Base-by-base conservation (phyloP, 1,139 yeast species). In the Geotrichum restrictum region DNA sequence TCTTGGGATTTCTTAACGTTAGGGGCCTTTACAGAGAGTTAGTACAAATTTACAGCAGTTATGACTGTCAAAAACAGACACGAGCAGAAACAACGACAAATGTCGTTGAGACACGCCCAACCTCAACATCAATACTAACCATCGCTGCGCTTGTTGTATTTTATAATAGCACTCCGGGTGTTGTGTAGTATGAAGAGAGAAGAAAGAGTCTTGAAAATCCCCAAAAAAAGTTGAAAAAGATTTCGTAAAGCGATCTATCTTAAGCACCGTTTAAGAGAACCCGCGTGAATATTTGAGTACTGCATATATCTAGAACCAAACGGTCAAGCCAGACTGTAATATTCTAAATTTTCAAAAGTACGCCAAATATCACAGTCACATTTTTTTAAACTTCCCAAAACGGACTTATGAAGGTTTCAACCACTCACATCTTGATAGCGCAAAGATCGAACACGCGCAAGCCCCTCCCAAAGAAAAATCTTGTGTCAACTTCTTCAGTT, bases 1-100 rank as follows among this genome's bases (percentile, higher is more conserved):
- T 93, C 98, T 74, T 86, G 85, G 76, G 81, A 79, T 76, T 82
- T 83, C 84, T 83, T 84, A 70, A 78, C 74, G 78, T 86, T 87
- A 83, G 96, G 97, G 88, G 98, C 98, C 96, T 86, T 47, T 51
- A 29, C 41, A 75, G 13, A 8, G 42, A 8, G 58, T 56, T 8
- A n/a, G 56, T 49, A 39, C 42, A 13, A 13, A 18, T 36, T 21
- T 36, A 13, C 42, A 48, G 42, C 29, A 29, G 32, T 14, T 6
- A 32, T 16, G 29, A 13, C 29, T 27, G 11, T 34, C 14, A 29
- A 39, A 22, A 13, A 13, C 18, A 5, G 10, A 96, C 97, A 22
- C 22, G 24, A 39, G 42, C 31, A 39, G 31, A 3, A 13, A 39
- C 31, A 22, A 37, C 40, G 24, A 18, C 42, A 39, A 21, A 13